A percentile compares a stretch with the other conserved stretches of the same genome.
phyloP scores from a whole-genome alignment of 768 basidiomycete genomes.

The Infundibulicybe gibba region DNA sequence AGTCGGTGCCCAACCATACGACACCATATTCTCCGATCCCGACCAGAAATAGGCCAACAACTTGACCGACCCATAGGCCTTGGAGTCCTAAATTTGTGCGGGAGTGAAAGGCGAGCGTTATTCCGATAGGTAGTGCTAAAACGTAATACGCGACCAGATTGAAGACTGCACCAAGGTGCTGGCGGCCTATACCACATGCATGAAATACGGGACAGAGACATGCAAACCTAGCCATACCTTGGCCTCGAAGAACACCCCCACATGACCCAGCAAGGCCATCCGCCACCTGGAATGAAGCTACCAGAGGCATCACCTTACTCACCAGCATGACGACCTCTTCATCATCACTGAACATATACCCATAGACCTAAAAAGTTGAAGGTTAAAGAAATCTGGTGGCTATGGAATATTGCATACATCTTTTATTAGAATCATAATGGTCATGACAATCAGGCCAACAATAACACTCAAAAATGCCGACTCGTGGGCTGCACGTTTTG shows the following conservation, averaged over 20 bases:
- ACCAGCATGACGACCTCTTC: slow-evolving; percentile 53
- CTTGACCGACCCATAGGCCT: slow-evolving; percentile 87
- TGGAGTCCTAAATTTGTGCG: slow-evolving; percentile 43
- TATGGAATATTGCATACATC: slow-evolving; percentile 34
- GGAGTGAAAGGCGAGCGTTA: slow-evolving; percentile 63
- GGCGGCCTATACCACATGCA: slow-evolving; percentile 39
- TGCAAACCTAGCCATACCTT: slow-evolving; percentile 43
- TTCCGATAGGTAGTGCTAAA: slow-evolving; percentile 74
- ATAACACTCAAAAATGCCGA: slow-evolving; percentile 62
- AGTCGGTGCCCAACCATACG: slow-evolving; percentile 57
- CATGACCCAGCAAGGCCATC: slow-evolving; percentile 70
- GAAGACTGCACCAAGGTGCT: slow-evolving; percentile 72
- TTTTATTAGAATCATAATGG: slow-evolving; percentile 49
- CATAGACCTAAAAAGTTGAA: slow-evolving; percentile 43
- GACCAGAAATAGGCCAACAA: slow-evolving; percentile 69
- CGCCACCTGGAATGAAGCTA: slow-evolving; percentile 76
- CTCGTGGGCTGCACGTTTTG: slow-evolving; percentile 57
- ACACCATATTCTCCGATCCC: slow-evolving; percentile 64
- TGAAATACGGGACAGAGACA: not conserved
- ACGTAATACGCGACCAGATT: slow-evolving; percentile 77
- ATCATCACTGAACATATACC: slow-evolving; percentile 69
- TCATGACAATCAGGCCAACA: slow-evolving; percentile 57
- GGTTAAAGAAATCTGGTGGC: too few species aligned
- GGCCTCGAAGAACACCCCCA: slow-evolving; percentile 75
- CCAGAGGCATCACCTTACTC: slow-evolving; percentile 66